Percentiles rank a stretch among this genome's conserved stretches.
These are phyloP conservation scores for Vitis rupestris DNA, from an alignment of 164 flowering plant genomes.

Conservation along the genomic window DNA sequence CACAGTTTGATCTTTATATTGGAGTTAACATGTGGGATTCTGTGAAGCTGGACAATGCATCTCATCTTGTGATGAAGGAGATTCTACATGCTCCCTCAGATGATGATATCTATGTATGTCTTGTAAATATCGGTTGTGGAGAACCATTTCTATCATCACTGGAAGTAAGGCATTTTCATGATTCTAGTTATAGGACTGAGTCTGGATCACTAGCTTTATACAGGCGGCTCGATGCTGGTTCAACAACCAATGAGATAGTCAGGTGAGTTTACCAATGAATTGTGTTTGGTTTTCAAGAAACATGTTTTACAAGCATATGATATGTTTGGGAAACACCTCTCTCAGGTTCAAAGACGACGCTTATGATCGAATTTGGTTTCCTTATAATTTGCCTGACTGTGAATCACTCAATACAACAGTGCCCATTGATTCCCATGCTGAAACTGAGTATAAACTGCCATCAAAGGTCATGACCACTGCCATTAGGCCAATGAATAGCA, in stretches of 20 bases:
- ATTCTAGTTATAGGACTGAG: slow-evolving; percentile 15
- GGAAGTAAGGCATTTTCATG: slow-evolving; percentile 31
- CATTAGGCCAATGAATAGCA: slow-evolving; percentile 4
- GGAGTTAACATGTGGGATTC: slow-evolving; percentile 35
- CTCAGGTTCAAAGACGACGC: slow-evolving; percentile 5
- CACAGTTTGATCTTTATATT: slow-evolving; percentile 29
- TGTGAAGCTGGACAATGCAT: slow-evolving; percentile 10
- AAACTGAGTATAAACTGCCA: slow-evolving; percentile 13
- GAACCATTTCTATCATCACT: slow-evolving; percentile 44
- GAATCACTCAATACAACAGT: slow-evolving; percentile 6
- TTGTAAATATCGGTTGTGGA: slow-evolving; percentile 4
- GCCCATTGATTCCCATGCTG: neutral
- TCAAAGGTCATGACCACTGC: slow-evolving; percentile 18
- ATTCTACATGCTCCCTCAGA: slow-evolving; percentile 17
- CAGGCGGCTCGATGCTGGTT: slow-evolving; percentile 22
- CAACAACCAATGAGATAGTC: neutral
- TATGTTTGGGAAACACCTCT: neutral
- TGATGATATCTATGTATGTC: slow-evolving; percentile 31
- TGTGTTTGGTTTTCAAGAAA: too few relatives aligned
- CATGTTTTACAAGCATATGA: neutral
- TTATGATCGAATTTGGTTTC: slow-evolving; percentile 19
- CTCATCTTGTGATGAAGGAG: slow-evolving; percentile 18
- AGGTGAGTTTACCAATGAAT: too few relatives aligned
- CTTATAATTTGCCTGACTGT: neutral
- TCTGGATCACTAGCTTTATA: slow-evolving; percentile 21